These are phyloP conservation scores for Arabidopsis hybrid DNA, from an alignment of 441 rosid genomes.

Conservation along the genomic window DNA sequence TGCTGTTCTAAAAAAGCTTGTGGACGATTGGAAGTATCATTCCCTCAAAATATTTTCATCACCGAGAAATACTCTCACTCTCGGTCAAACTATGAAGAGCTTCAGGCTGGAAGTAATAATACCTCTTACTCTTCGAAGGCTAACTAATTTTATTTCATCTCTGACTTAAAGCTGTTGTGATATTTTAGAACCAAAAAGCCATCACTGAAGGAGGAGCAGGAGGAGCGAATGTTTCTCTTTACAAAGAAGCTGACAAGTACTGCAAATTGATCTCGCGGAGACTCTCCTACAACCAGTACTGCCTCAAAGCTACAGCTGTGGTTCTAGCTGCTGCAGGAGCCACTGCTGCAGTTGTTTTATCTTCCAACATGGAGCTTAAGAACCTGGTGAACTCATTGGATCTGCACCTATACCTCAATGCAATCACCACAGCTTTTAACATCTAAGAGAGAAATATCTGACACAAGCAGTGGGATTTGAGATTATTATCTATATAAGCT, in stretches of 20 bases:
- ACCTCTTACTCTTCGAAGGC: background rate
- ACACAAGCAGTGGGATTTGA: no score
- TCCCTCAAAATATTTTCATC: no score
- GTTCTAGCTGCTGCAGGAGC: conserved; percentile 49
- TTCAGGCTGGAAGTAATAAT: conserved; percentile 72
- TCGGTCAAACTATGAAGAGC: conserved; percentile 52
- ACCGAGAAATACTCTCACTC: no score
- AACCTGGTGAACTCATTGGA: conserved; percentile 20
- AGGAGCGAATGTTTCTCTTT: conserved; percentile 50
- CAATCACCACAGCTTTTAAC: conserved; percentile 17
- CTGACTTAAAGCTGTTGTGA: conserved; percentile 3
- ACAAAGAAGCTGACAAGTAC: conserved; percentile 66
- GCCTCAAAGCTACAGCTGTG: conserved; percentile 48
- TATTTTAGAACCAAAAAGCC: conserved; percentile 67
- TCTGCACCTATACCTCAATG: background rate
- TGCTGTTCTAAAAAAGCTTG: conserved; percentile 61
- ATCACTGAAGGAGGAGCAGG: conserved; percentile 41
- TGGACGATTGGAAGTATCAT: conserved; percentile 58
- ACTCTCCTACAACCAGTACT: conserved; percentile 49
- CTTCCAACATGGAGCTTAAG: conserved; percentile 43
- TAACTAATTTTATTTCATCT: background rate
- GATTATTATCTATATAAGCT: no score
- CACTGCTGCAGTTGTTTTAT: conserved; percentile 38
- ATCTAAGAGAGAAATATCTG: background rate
- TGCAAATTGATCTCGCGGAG: conserved; percentile 61